A percentile compares a stretch with the other conserved stretches of the same genome.
These are phyloP conservation scores for Leccinum griseonigrum DNA, from an alignment of 1,284 basidiomycete genomes.

Conservation along the genomic window DNA sequence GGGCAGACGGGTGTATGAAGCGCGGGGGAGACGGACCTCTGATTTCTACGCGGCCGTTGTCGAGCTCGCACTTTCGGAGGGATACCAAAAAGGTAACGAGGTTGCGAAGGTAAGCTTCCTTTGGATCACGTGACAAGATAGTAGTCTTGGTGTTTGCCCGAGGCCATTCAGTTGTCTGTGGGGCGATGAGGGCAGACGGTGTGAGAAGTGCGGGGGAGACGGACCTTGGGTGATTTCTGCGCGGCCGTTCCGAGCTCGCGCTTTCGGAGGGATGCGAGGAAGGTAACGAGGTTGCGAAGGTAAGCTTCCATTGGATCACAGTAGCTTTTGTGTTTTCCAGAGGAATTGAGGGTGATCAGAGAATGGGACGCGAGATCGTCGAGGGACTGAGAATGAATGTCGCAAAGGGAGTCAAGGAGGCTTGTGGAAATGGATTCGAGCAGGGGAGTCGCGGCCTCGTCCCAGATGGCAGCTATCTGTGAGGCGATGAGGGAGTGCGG, in stretches of 20 bases:
- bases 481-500: slow-evolving; percentile 1
- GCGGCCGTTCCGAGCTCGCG: no score
- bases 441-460: slow-evolving; percentile 80
- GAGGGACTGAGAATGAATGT: slow-evolving; percentile 60
- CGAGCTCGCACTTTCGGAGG: no score
- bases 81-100: slow-evolving; percentile 78
- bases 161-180: no score
- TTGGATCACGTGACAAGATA: slow-evolving; percentile 94
- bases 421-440: slow-evolving; percentile 84
- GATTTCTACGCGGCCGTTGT: no score
- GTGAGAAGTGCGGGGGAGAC: slow-evolving; percentile 52
- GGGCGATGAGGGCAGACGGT: no score
- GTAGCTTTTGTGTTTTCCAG: no score
- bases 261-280: no score
- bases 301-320: no score
- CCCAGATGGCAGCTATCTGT: slow-evolving; percentile 95
- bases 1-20: no score
- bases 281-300: no score
- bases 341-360: slow-evolving; percentile 68
- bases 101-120: slow-evolving; percentile 92
- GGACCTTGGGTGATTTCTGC: slow-evolving; percentile 29
- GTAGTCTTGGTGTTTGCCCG: slow-evolving; percentile 85
- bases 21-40: no score
- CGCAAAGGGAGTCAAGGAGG: slow-evolving; percentile 60
- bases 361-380: slow-evolving; percentile 72